phyloP scores from a whole-genome alignment of 2,329 filamentous ascomycete species.

The Metarhizium sp. region DNA sequence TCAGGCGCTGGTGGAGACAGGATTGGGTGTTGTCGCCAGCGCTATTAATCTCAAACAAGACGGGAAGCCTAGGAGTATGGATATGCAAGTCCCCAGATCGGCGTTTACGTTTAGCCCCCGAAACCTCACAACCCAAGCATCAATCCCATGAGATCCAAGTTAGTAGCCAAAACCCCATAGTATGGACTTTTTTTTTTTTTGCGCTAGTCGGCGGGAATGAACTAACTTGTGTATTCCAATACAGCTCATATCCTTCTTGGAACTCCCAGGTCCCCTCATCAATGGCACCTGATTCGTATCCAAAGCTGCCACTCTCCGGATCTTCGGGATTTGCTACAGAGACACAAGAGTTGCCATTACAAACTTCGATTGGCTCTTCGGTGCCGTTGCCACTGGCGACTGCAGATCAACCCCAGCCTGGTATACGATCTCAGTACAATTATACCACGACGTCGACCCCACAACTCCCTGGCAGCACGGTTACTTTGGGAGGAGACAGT shows the following conservation, averaged over 20 bases:
- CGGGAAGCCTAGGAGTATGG: conserved; percentile 38
- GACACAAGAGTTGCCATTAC: conserved; percentile 43
- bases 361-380: conserved; percentile 41
- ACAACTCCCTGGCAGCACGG: conserved; percentile 34
- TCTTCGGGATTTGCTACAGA: conserved; percentile 38
- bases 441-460: conserved; percentile 43
- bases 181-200: neutral
- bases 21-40: conserved; percentile 50
- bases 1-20: conserved; percentile 60
- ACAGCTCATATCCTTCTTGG: conserved; percentile 51
- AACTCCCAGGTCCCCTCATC: conserved; percentile 40
- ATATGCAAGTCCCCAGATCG: conserved; percentile 46
- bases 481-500: conserved; percentile 30
- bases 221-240: conserved; percentile 36
- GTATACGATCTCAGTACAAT: conserved; percentile 45
- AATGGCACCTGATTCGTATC: conserved; percentile 41
- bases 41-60: conserved; percentile 46
- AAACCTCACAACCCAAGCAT: conserved; percentile 46
- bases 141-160: conserved; percentile 48
- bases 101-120: conserved; percentile 48
- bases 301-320: conserved; percentile 42
- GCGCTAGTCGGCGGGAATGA: neutral
- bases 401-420: conserved; percentile 35
- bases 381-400: conserved; percentile 41
- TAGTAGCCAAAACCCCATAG: conserved; percentile 21